Evolutionary conservation across 495 filamentous ascomycete species (phyloP).

Genomic region (Penicillium maclennaniae): DNA sequence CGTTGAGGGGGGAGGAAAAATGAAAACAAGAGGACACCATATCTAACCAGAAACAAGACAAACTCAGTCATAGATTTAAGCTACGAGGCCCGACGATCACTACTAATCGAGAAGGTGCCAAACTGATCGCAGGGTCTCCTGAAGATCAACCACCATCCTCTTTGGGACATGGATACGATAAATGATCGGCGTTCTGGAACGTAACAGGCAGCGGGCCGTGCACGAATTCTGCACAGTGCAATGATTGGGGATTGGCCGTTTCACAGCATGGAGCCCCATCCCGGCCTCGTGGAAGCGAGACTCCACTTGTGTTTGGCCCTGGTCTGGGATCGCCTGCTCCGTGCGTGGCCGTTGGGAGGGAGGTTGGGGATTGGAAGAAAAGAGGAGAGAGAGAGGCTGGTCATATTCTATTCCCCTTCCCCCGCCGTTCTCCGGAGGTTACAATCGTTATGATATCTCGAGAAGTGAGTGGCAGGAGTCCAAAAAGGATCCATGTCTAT

Average conservation of each 20-base stretch:
- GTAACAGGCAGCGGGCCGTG: slow-evolving; percentile 9
- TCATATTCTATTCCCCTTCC: background rate
- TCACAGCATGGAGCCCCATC: slow-evolving; percentile 11
- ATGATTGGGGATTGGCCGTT: slow-evolving; percentile 23
- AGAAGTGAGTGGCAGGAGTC: too few species aligned
- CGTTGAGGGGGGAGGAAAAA: background rate
- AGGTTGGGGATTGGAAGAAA: background rate
- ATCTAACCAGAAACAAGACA: too few species aligned
- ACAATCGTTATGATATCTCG: too few species aligned
- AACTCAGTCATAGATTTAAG: too few species aligned
- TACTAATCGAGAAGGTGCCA: background rate
- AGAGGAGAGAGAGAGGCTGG: too few species aligned
- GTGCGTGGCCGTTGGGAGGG: slow-evolving; percentile 1
- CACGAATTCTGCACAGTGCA: slow-evolving; percentile 22
- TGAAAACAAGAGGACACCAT: too few species aligned
- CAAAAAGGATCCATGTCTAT: too few species aligned
- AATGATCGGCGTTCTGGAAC: slow-evolving; percentile 30
- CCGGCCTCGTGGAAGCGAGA: slow-evolving; percentile 31
- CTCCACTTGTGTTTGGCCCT: slow-evolving; percentile 18
- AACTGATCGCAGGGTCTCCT: slow-evolving; percentile 9
- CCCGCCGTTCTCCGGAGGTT: too few species aligned
- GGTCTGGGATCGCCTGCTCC: slow-evolving; percentile 23
- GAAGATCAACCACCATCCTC: slow-evolving; percentile 11
- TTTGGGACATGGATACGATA: slow-evolving; percentile 10
- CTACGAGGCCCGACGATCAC: background rate